Conservation (phyloP, 306 rosid species). For the Gynostemma pentaphyllum region DNA sequence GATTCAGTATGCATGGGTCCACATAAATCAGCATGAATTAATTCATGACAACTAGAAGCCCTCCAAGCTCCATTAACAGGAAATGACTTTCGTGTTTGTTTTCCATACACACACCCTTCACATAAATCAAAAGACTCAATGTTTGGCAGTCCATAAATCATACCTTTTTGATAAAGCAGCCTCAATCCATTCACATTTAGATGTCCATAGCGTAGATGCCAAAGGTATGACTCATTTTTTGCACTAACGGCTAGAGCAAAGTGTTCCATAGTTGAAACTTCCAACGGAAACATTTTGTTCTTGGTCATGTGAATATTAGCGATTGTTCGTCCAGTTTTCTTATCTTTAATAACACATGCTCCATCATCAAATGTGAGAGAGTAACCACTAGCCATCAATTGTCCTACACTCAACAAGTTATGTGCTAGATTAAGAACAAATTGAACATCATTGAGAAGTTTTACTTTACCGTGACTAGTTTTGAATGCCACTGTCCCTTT, state of each 20-base stretch:
- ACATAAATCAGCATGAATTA: neutral
- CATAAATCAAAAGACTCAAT: neutral
- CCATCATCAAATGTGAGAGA: no score
- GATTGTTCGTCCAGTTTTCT: no score
- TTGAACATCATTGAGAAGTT: no score
- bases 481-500: neutral
- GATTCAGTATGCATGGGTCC: neutral
- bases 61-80: neutral
- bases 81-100: neutral
- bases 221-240: neutral
- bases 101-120: neutral
- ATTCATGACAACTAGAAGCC: neutral
- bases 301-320: no score
- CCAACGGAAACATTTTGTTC: no score
- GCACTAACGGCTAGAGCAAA: neutral
- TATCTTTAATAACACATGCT: no score
- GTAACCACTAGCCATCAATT: no score
- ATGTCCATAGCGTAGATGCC: constrained; percentile 2
- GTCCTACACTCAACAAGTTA: no score
- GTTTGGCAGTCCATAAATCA: neutral
- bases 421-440: no score
- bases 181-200: neutral
- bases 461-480: no score
- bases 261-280: no score
- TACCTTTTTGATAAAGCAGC: neutral